Evolutionary conservation across 441 rosid species (phyloP).

Genomic region (Flueggea neowawraea): DNA sequence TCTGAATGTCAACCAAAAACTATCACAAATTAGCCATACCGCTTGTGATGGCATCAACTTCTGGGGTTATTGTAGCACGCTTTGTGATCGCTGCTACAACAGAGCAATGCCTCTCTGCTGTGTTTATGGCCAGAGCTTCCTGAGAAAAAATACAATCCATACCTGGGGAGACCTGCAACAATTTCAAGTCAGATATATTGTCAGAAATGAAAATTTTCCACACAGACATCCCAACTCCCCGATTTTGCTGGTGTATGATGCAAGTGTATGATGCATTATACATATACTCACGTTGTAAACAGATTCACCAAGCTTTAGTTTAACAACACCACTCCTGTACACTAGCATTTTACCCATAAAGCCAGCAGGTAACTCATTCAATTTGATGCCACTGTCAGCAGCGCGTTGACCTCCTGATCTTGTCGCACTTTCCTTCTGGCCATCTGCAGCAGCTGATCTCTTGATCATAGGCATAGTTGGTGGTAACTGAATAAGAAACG

Average conservation of each 20-base stretch:
- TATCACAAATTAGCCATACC: too few relatives aligned
- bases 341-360: conserved; percentile 76
- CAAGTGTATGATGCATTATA: too few relatives aligned
- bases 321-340: conserved; percentile 80
- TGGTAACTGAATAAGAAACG: too few relatives aligned
- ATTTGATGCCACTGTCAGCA: conserved; percentile 23
- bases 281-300: conserved; percentile 62
- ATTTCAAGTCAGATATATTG: too few relatives aligned
- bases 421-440: conserved; percentile 44
- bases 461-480: too few relatives aligned
- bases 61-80: conserved; percentile 37
- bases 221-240: too few relatives aligned
- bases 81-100: conserved; percentile 42
- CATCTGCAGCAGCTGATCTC: conserved; percentile 36
- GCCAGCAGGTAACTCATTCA: conserved; percentile 57
- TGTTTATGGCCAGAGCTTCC: conserved; percentile 48
- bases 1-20: too few relatives aligned
- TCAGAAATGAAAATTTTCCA: too few relatives aligned
- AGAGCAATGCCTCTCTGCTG: conserved; percentile 34
- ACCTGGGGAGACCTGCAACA: conserved; percentile 85
- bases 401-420: conserved; percentile 13
- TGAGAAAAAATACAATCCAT: conserved; percentile 31
- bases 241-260: too few relatives aligned
- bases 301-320: conserved; percentile 72
- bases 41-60: too few relatives aligned